These are phyloP conservation scores for Hydnomerulius pinastri DNA, from an alignment of 768 basidiomycete genomes.

Conservation along the genomic window DNA sequence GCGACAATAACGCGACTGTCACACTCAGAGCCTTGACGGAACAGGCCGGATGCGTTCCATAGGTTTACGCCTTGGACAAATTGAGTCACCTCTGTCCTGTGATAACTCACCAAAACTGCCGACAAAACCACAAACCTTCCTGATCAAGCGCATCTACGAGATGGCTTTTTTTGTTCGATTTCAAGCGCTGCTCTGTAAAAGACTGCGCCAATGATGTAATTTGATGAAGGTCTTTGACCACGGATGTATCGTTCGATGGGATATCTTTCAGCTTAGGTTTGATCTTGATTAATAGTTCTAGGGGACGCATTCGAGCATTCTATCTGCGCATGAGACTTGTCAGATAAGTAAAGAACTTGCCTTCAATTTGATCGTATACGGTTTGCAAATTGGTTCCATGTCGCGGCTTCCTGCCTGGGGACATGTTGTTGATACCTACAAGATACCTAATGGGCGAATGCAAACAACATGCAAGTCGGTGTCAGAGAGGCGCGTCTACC, in stretches of 20 bases:
- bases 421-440: slow-evolving; percentile 33
- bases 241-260: slow-evolving; percentile 44
- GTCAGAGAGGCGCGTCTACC: slow-evolving; percentile 10
- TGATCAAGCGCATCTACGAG: slow-evolving; percentile 77
- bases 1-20: slow-evolving; percentile 54
- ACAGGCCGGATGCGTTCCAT: slow-evolving; percentile 79
- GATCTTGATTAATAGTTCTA: slow-evolving; percentile 66
- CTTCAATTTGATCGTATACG: slow-evolving; percentile 33
- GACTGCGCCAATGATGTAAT: slow-evolving; percentile 68
- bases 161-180: slow-evolving; percentile 52
- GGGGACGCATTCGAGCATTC: slow-evolving; percentile 15
- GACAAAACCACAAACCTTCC: slow-evolving; percentile 73
- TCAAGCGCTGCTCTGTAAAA: slow-evolving; percentile 65
- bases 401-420: slow-evolving; percentile 31
- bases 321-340: slow-evolving; percentile 13
- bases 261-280: slow-evolving; percentile 69
- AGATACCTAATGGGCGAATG: slow-evolving; percentile 16
- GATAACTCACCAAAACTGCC: slow-evolving; percentile 10
- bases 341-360: slow-evolving; percentile 24
- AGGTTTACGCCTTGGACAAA: slow-evolving; percentile 69
- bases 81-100: slow-evolving; percentile 14
- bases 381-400: slow-evolving; percentile 31
- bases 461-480: slow-evolving; percentile 7
- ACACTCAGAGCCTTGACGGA: slow-evolving; percentile 60
- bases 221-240: slow-evolving; percentile 62